These are phyloP conservation scores for Ogataea thermomethanolica DNA, from an alignment of 805 yeast species.

Conservation along the genomic window DNA sequence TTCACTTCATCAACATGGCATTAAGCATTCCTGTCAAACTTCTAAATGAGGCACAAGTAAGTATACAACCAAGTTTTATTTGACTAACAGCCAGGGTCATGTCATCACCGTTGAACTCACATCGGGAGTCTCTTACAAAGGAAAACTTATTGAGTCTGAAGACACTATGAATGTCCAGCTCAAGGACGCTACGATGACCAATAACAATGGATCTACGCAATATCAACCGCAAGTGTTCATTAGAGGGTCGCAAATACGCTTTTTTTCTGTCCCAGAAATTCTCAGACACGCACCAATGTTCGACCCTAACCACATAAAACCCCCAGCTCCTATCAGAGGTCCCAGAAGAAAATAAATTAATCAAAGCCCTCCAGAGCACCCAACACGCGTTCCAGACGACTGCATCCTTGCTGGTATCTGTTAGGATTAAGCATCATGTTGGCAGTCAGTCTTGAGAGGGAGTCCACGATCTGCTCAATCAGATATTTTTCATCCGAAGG, in stretches of 20 bases:
- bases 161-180: slow-evolving; percentile 93
- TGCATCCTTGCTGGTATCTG: slow-evolving; percentile 75
- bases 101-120: slow-evolving; percentile 75
- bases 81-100: slow-evolving; percentile 56
- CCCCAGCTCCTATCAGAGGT: slow-evolving; percentile 70
- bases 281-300: slow-evolving; percentile 87
- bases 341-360: slow-evolving; percentile 15
- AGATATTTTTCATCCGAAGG: slow-evolving; percentile 74
- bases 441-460: slow-evolving; percentile 78
- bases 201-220: slow-evolving; percentile 67
- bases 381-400: slow-evolving; percentile 76
- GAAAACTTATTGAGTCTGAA: slow-evolving; percentile 79
- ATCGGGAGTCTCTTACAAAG: slow-evolving; percentile 85
- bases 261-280: slow-evolving; percentile 85
- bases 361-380: slow-evolving; percentile 81
- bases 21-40: slow-evolving; percentile 82
- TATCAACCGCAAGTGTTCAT: slow-evolving; percentile 83
- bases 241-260: slow-evolving; percentile 86
- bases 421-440: slow-evolving; percentile 87
- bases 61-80: slow-evolving; percentile 12
- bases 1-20: slow-evolving; percentile 36
- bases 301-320: slow-evolving; percentile 50
- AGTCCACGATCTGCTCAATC: slow-evolving; percentile 81
- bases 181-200: slow-evolving; percentile 75
- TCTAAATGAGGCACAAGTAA: slow-evolving; percentile 72